Conservation (phyloP, 164 flowering plant genomes). For the Berberis vulgaris region DNA sequence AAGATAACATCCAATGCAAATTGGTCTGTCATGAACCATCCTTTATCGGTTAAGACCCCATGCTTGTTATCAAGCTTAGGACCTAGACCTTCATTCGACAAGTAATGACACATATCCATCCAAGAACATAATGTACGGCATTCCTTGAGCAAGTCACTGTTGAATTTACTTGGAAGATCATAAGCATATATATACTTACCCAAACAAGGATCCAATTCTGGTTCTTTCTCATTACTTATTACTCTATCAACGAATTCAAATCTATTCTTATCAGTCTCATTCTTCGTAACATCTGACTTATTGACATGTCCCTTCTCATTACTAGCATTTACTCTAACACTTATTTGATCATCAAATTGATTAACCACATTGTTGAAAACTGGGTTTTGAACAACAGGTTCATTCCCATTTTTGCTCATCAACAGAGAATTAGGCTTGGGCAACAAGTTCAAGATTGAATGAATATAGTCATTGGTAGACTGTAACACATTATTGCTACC, state of each 20-base stretch:
- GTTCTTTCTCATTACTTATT: background rate
- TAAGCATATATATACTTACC: conserved; percentile 58
- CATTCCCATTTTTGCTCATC: background rate
- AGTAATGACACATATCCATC: conserved; percentile 52
- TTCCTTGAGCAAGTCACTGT: conserved; percentile 43
- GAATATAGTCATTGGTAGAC: background rate
- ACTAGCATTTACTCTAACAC: too few relatives aligned
- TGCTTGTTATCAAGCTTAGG: conserved; percentile 28
- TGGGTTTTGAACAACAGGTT: background rate
- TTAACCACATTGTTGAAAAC: background rate
- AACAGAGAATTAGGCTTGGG: background rate
- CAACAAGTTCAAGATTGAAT: background rate
- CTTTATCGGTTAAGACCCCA: conserved; percentile 29
- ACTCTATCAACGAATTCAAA: background rate
- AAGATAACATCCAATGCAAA: conserved; percentile 62
- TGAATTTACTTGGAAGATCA: conserved; percentile 41
- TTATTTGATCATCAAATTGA: too few relatives aligned
- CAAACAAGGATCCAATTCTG: conserved; percentile 26
- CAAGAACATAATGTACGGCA: conserved; percentile 40
- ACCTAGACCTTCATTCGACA: conserved; percentile 50
- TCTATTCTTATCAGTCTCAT: background rate
- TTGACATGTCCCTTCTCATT: too few relatives aligned
- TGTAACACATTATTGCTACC: conserved; percentile 6
- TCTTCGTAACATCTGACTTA: background rate
- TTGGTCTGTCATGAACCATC: conserved; percentile 70